phyloP scores from a whole-genome alignment of 495 filamentous ascomycete species.

The Aspergillus sparsus region DNA sequence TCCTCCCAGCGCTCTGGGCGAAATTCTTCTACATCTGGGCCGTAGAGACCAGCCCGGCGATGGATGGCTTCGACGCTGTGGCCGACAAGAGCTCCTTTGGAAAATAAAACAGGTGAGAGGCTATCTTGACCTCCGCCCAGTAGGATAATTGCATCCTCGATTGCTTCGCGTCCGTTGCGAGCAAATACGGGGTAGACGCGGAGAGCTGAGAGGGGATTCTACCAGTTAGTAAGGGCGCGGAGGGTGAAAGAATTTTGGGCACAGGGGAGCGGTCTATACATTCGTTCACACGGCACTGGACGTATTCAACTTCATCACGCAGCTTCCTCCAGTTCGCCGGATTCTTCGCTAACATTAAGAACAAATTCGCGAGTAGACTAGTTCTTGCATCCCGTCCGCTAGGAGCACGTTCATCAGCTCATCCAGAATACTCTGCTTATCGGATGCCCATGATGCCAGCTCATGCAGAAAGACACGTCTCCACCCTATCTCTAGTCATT shows the following conservation, averaged over 20 bases:
- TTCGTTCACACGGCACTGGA: conserved; percentile 61
- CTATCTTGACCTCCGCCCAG: conserved; percentile 70
- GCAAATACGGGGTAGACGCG: conserved; percentile 74
- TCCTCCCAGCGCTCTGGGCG: conserved; percentile 67
- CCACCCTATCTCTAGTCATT: neutral
- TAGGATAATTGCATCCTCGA: conserved; percentile 68
- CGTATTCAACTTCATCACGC: conserved; percentile 63
- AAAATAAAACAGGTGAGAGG: conserved; percentile 59
- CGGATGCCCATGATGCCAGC: conserved; percentile 8
- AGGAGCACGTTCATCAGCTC: conserved; percentile 41
- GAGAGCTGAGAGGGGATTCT: conserved; percentile 31
- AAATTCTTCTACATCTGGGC: conserved; percentile 53
- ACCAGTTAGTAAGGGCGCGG: neutral
- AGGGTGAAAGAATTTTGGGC: neutral
- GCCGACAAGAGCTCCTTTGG: conserved; percentile 53
- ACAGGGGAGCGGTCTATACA: neutral
- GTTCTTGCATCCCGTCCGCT: conserved; percentile 64
- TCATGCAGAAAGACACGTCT: conserved; percentile 16
- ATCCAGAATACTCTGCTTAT: conserved; percentile 7
- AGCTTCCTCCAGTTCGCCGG: conserved; percentile 46
- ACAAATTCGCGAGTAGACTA: conserved; percentile 55
- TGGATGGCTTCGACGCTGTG: conserved; percentile 71
- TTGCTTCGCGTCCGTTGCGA: conserved; percentile 66
- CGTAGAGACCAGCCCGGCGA: conserved; percentile 50
- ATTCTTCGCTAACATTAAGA: conserved; percentile 54